Evolutionary conservation across 768 basidiomycete species (phyloP).

Genomic region (Lactarius psammicola): DNA sequence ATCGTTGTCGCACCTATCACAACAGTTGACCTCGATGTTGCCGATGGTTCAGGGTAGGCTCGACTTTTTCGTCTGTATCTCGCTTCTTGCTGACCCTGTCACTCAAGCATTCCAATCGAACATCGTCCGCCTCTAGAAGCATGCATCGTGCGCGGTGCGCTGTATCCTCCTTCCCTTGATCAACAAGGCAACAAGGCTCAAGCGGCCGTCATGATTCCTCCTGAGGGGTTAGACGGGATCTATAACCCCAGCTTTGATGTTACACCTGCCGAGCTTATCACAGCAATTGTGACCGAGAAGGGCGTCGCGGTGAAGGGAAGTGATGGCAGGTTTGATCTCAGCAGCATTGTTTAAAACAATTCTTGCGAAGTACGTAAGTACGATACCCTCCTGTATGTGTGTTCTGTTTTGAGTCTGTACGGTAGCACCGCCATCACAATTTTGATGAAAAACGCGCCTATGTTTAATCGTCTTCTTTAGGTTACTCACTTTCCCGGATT

Average conservation of each 20-base stretch:
- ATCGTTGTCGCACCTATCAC: constrained; percentile 92
- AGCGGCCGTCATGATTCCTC: constrained; percentile 82
- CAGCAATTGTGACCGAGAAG: constrained; percentile 94
- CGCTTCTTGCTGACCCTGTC: neutral
- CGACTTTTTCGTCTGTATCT: constrained; percentile 6
- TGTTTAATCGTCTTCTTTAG: neutral
- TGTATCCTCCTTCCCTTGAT: constrained; percentile 52
- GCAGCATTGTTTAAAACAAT: constrained; percentile 45
- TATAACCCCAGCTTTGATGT: constrained; percentile 98
- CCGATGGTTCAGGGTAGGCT: constrained; percentile 59
- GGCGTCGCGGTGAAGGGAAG: constrained; percentile 78
- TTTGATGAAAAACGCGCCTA: neutral
- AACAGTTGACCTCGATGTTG: constrained; percentile 82
- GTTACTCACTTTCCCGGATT: neutral
- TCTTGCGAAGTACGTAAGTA: neutral
- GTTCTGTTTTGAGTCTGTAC: neutral
- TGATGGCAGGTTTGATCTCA: constrained; percentile 65
- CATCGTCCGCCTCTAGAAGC: constrained; percentile 87
- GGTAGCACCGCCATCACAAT: neutral
- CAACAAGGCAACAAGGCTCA: constrained; percentile 52
- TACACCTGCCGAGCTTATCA: constrained; percentile 89
- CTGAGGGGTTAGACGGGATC: constrained; percentile 49
- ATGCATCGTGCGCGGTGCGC: constrained; percentile 78
- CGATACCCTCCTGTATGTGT: neutral
- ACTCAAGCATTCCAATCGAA: constrained; percentile 80